phyloP scores from a whole-genome alignment of 2,329 filamentous ascomycete genomes.

The Penicillium sp. region DNA sequence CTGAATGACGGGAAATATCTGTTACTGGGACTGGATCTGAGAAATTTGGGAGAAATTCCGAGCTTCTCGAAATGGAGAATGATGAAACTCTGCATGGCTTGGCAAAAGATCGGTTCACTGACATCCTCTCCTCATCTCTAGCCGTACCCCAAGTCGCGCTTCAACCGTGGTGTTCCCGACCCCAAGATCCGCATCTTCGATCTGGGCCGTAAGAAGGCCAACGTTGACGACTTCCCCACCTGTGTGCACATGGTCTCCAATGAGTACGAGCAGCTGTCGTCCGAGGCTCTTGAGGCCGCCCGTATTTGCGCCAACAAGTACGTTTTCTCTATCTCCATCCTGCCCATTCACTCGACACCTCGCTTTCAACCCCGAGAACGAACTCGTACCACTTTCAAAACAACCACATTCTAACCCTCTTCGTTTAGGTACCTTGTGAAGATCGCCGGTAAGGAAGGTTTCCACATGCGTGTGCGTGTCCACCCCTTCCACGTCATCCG shows the following conservation, averaged over 20 bases:
- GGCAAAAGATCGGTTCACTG: slow-evolving; percentile 27
- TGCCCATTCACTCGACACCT: not conserved
- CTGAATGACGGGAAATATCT: not conserved
- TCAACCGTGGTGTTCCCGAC: slow-evolving; percentile 97
- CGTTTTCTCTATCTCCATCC: slow-evolving; percentile 30
- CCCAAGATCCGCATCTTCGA: slow-evolving; percentile 95
- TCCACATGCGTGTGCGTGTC: slow-evolving; percentile 77
- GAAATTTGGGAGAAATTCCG: not conserved
- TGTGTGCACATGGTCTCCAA: slow-evolving; percentile 99
- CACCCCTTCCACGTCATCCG: slow-evolving; percentile 99
- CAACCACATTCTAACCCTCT: slow-evolving; percentile 13
- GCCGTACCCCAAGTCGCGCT: slow-evolving; percentile 99
- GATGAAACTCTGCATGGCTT: slow-evolving; percentile 4
- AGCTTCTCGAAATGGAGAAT: not conserved
- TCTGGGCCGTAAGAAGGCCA: slow-evolving; percentile 97
- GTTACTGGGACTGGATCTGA: not conserved
- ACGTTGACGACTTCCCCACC: slow-evolving; percentile 98
- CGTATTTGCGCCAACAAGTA: slow-evolving; percentile 99
- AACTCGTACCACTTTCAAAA: not conserved
- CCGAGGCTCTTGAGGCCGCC: slow-evolving; percentile 98
- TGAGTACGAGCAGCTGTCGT: slow-evolving; percentile 99
- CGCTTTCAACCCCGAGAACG: not conserved
- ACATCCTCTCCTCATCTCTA: slow-evolving; percentile 46
- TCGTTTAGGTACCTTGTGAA: slow-evolving; percentile 68
- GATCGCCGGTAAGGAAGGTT: slow-evolving; percentile 72